A percentile compares a stretch with the other conserved stretches of the same genome.
Evolutionary conservation across 805 yeast species (phyloP).

Genomic region (Yarrowia bubula): DNA sequence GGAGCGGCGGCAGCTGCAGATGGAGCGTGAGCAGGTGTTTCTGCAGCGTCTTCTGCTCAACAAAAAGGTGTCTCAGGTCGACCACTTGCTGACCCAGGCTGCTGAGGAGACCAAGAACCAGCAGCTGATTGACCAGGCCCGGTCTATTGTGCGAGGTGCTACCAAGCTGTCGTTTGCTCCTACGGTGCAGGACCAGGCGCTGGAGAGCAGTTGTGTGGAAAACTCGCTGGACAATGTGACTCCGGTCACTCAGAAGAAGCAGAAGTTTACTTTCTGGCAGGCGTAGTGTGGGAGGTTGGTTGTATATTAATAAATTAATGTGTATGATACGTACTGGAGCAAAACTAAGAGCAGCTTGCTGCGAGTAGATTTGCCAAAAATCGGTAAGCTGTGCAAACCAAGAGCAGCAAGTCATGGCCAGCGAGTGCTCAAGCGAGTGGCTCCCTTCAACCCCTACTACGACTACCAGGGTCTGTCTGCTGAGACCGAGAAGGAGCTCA

Average conservation of each 20-base stretch:
- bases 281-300: background rate
- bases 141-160: slow-evolving; percentile 16
- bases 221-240: slow-evolving; percentile 21
- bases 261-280: slow-evolving; percentile 20
- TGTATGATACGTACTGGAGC: background rate
- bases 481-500: too few species aligned
- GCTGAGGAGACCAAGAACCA: slow-evolving; percentile 36
- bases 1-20: slow-evolving; percentile 46
- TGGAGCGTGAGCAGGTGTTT: slow-evolving; percentile 46
- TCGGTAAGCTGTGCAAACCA: too few species aligned
- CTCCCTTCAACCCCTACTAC: too few species aligned
- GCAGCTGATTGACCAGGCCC: slow-evolving; percentile 20
- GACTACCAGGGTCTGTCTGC: too few species aligned
- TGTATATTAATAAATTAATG: slow-evolving; percentile 22
- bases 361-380: too few species aligned
- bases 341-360: too few species aligned
- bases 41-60: slow-evolving; percentile 70
- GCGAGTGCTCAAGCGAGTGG: too few species aligned
- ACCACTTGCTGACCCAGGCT: slow-evolving; percentile 52
- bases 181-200: slow-evolving; percentile 22
- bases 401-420: too few species aligned
- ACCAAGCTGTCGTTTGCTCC: slow-evolving; percentile 26
- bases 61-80: slow-evolving; percentile 55
- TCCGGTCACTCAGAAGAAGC: slow-evolving; percentile 18
- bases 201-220: slow-evolving; percentile 24